Evolutionary conservation across 129 eudicot genomes (phyloP).

Genomic region (Escallonia herrerae): DNA sequence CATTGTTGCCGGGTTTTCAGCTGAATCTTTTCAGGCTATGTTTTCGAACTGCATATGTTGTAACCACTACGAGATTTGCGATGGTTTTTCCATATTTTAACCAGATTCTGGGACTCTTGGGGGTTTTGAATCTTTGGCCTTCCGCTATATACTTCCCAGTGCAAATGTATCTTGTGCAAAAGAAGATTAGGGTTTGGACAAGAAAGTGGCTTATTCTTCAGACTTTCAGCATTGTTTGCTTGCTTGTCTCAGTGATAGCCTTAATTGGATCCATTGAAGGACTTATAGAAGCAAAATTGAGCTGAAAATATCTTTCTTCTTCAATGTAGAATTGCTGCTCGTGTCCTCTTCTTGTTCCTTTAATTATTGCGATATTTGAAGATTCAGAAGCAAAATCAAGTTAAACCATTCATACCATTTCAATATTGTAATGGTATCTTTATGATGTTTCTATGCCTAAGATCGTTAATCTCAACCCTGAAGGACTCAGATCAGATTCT

Average conservation of each 20-base stretch:
- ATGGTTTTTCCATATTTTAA: conserved; percentile 69
- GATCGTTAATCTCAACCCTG: too few relatives aligned
- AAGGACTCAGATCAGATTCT: too few relatives aligned
- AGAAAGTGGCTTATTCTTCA: conserved; percentile 36
- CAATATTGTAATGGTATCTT: too few relatives aligned
- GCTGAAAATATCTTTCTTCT: conserved; percentile 10
- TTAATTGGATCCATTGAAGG: conserved; percentile 55
- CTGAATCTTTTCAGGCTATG: conserved; percentile 44
- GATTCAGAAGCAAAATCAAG: too few relatives aligned
- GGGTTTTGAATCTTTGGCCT: conserved; percentile 78
- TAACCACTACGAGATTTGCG: conserved; percentile 46
- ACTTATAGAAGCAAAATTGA: conserved; percentile 30
- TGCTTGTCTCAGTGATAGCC: conserved; percentile 39
- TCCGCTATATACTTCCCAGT: conserved; percentile 56
- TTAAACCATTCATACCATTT: not conserved
- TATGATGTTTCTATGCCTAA: too few relatives aligned
- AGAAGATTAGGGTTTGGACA: conserved; percentile 41
- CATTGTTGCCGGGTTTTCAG: conserved; percentile 26
- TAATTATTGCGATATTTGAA: too few relatives aligned
- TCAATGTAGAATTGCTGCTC: too few relatives aligned
- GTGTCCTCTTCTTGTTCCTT: too few relatives aligned
- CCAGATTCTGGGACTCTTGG: conserved; percentile 61
- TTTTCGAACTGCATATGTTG: conserved; percentile 54
- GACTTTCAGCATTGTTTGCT: conserved; percentile 31
- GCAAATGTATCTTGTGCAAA: conserved; percentile 67